A percentile compares a stretch with the other conserved stretches of the same genome.
Evolutionary conservation across 2,329 filamentous ascomycete genomes (phyloP).

Genomic region (Stemphylium vesicarium): DNA sequence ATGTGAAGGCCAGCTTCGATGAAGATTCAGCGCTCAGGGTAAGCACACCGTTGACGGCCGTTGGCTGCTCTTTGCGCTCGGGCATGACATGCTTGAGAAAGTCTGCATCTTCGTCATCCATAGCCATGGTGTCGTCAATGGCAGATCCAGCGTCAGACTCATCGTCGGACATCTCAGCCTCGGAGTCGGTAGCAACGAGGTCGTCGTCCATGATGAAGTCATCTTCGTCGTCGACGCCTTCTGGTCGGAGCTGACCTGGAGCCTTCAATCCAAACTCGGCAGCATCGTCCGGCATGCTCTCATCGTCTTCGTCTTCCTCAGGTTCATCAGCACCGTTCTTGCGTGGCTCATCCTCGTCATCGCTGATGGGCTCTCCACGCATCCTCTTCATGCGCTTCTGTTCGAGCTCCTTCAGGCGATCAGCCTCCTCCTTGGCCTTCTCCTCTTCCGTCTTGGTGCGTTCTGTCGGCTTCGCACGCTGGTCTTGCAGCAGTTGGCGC

Average conservation of each 20-base stretch:
- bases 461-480: slow-evolving; percentile 82
- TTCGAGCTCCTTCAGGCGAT: slow-evolving; percentile 79
- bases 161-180: slow-evolving; percentile 47
- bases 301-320: slow-evolving; percentile 48
- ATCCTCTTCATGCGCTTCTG: slow-evolving; percentile 83
- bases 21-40: slow-evolving; percentile 48
- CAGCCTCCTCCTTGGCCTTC: slow-evolving; percentile 71
- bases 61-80: slow-evolving; percentile 33
- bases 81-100: slow-evolving; percentile 55
- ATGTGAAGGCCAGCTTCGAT: slow-evolving; percentile 76
- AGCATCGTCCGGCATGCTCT: slow-evolving; percentile 59
- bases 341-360: slow-evolving; percentile 65
- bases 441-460: slow-evolving; percentile 72
- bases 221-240: slow-evolving; percentile 81
- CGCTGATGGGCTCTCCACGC: slow-evolving; percentile 79
- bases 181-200: slow-evolving; percentile 80
- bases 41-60: slow-evolving; percentile 52
- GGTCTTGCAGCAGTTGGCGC: slow-evolving; percentile 82
- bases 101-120: slow-evolving; percentile 57
- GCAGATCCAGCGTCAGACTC: slow-evolving; percentile 41
- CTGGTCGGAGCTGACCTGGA: slow-evolving; percentile 51
- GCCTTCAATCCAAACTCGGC: slow-evolving; percentile 68
- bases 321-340: slow-evolving; percentile 41
- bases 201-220: slow-evolving; percentile 92
- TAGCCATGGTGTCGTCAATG: slow-evolving; percentile 46